These are phyloP conservation scores for Trichosporon coremiiforme DNA, from an alignment of 1,284 basidiomycete genomes.

Conservation along the genomic window DNA sequence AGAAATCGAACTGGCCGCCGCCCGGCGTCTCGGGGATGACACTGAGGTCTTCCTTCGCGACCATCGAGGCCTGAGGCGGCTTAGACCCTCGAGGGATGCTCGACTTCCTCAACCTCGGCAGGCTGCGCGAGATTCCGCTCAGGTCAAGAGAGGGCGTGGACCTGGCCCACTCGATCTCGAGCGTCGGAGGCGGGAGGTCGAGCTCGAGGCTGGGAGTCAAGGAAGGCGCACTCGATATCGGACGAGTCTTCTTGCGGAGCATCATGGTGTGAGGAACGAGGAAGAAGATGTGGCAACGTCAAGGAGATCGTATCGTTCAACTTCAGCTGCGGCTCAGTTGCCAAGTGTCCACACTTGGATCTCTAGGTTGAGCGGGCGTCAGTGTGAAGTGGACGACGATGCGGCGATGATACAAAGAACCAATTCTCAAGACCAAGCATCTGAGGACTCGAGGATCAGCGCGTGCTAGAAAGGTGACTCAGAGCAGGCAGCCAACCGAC, in stretches of 20 bases:
- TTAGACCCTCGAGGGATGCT: not conserved
- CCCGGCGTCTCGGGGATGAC: not conserved
- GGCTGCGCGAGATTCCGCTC: not conserved
- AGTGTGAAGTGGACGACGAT: not conserved
- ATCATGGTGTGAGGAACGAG: not conserved
- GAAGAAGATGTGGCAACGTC: not conserved
- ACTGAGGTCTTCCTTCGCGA: not conserved
- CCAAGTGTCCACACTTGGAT: not conserved
- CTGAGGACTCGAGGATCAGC: not conserved
- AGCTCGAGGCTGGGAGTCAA: conserved; percentile 7
- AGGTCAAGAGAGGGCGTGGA: conserved; percentile 1
- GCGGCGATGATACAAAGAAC: conserved; percentile 1
- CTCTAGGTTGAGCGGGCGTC: not conserved
- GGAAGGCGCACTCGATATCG: conserved; percentile 1
- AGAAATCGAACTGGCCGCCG: not conserved
- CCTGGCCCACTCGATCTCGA: conserved; percentile 12
- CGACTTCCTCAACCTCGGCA: not conserved
- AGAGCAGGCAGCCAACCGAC: too few species aligned
- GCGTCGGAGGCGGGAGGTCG: conserved; percentile 1
- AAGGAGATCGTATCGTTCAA: not conserved
- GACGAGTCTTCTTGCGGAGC: conserved; percentile 13
- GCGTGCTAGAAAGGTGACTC: too few species aligned
- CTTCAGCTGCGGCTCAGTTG: not conserved
- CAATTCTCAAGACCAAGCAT: not conserved
- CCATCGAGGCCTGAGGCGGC: not conserved